These are phyloP conservation scores for Candida methanosorbosa DNA, from an alignment of 805 yeast species.

Conservation along the genomic window DNA sequence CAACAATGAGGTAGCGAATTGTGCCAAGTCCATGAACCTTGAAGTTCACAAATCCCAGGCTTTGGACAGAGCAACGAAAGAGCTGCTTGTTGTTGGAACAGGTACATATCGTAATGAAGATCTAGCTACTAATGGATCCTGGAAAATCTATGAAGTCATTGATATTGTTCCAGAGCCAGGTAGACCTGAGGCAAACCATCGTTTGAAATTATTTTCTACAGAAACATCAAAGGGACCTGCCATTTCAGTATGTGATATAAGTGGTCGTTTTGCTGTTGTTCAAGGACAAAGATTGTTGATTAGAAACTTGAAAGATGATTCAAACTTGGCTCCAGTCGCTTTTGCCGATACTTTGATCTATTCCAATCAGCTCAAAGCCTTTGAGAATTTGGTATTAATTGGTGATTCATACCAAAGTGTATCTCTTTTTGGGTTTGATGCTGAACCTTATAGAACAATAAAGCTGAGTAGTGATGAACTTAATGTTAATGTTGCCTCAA, in stretches of 20 bases:
- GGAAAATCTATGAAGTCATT: conserved; percentile 64
- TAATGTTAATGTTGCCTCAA: conserved; percentile 51
- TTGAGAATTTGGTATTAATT: conserved; percentile 71
- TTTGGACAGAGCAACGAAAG: conserved; percentile 37
- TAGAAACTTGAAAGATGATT: conserved; percentile 69
- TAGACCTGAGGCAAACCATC: conserved; percentile 73
- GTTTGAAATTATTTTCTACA: conserved; percentile 59
- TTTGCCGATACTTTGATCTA: conserved; percentile 80
- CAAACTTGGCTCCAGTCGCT: conserved; percentile 86
- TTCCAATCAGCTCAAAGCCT: conserved; percentile 69
- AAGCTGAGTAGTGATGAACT: conserved; percentile 67
- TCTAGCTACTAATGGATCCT: conserved; percentile 68
- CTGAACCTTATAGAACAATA: conserved; percentile 87
- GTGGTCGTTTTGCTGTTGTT: conserved; percentile 74
- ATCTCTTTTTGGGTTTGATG: conserved; percentile 83
- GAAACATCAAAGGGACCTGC: conserved; percentile 83
- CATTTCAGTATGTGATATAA: conserved; percentile 63
- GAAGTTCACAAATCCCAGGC: conserved; percentile 20
- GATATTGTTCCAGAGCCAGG: conserved; percentile 88
- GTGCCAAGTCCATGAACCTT: conserved; percentile 44
- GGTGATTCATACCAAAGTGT: conserved; percentile 77
- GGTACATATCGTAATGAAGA: conserved; percentile 74
- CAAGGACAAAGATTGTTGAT: conserved; percentile 82
- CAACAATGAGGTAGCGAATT: conserved; percentile 58
- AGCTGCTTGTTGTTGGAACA: conserved; percentile 71